Conservation (phyloP, 2,329 filamentous ascomycete species). For the Trichoderma sp. region DNA sequence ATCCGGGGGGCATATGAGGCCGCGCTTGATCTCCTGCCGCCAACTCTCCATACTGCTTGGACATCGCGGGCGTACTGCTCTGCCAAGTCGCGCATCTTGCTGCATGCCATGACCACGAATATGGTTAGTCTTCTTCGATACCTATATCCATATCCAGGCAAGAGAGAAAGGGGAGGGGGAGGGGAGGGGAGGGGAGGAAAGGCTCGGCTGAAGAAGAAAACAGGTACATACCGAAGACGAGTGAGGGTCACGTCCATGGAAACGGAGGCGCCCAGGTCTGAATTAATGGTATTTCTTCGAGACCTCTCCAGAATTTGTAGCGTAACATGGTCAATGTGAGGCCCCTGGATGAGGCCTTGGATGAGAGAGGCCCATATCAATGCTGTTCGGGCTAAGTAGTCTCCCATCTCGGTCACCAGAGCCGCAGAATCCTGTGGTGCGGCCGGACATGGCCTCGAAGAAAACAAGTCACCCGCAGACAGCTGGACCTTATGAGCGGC, state of each 20-base stretch:
- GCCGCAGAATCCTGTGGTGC: constrained; percentile 25
- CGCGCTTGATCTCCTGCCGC: constrained; percentile 19
- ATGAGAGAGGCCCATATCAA: constrained; percentile 34
- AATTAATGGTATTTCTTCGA: constrained; percentile 25
- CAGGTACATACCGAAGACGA: constrained; percentile 34
- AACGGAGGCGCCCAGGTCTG: constrained; percentile 31
- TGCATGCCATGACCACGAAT: constrained; percentile 22
- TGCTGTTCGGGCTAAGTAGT: constrained; percentile 36
- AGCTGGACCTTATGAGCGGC: constrained; percentile 27
- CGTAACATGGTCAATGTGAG: constrained; percentile 32
- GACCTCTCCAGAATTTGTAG: constrained; percentile 30
- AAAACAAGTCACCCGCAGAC: constrained; percentile 13
- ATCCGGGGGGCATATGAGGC: constrained; percentile 22
- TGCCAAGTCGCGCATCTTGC: constrained; percentile 36
- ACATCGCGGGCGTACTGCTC: constrained; percentile 36
- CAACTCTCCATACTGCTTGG: constrained; percentile 31
- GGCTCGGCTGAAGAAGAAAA: background rate
- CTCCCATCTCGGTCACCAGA: constrained; percentile 35
- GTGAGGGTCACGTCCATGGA: constrained; percentile 33
- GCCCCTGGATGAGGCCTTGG: constrained; percentile 33
- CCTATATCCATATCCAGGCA: background rate
- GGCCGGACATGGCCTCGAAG: constrained; percentile 18
- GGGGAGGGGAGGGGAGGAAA: background rate
- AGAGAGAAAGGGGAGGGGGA: background rate
- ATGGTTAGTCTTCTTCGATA: background rate